Conservation (phyloP, 768 basidiomycete species). For the Clathrus columnatus region DNA sequence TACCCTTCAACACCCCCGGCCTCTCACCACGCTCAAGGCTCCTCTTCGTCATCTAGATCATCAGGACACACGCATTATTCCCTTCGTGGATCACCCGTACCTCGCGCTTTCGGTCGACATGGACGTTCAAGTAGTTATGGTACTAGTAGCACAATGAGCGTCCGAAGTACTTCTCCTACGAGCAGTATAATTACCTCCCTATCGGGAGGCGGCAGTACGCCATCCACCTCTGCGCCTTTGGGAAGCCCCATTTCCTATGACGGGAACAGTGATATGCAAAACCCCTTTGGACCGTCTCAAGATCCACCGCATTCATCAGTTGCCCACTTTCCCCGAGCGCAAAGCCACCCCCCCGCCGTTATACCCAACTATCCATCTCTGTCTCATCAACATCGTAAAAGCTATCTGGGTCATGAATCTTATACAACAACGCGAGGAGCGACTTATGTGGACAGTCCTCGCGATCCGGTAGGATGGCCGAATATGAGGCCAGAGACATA, state of each 20-base stretch:
- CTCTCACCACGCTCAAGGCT: slow-evolving; percentile 7
- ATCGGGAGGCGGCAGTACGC: slow-evolving; percentile 8
- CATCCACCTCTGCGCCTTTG: slow-evolving; percentile 2
- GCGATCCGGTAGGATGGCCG: background rate
- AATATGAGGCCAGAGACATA: background rate
- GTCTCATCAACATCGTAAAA: background rate
- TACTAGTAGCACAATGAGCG: slow-evolving; percentile 7
- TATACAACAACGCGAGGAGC: background rate
- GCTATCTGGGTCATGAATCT: background rate
- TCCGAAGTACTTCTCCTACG: slow-evolving; percentile 6
- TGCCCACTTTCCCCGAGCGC: background rate
- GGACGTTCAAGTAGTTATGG: slow-evolving; percentile 8
- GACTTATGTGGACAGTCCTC: background rate
- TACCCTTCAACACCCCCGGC: slow-evolving; percentile 8
- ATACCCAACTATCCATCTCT: slow-evolving; percentile 5
- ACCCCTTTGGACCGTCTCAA: background rate
- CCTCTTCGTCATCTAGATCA: slow-evolving; percentile 8
- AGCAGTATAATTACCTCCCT: slow-evolving; percentile 10
- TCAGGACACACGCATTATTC: slow-evolving; percentile 9
- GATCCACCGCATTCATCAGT: background rate
- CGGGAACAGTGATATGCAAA: slow-evolving; percentile 1
- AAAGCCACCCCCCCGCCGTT: slow-evolving; percentile 6
- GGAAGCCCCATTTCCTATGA: slow-evolving; percentile 3
- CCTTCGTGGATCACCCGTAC: slow-evolving; percentile 6
- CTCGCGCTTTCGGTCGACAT: slow-evolving; percentile 3